Percentiles rank a stretch among this genome's conserved stretches.
Conservation (phyloP, 345 rosid genomes). For the Pugionium cornutum region DNA sequence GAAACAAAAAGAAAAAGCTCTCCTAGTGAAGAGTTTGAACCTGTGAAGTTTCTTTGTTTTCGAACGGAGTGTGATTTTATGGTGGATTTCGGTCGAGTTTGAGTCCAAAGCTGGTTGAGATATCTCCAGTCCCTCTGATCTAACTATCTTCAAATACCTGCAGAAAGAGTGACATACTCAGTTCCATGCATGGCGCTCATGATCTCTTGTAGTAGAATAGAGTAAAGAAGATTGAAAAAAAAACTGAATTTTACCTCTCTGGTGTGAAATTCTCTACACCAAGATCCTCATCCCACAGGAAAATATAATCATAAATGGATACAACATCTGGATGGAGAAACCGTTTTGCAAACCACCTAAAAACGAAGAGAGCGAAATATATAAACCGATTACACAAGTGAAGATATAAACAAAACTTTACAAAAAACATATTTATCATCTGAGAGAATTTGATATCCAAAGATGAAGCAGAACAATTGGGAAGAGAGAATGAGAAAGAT, state of each 20-base stretch:
- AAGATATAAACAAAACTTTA: not conserved
- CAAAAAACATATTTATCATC: not conserved
- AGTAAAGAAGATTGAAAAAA: not conserved
- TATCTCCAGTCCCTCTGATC: constrained; percentile 82
- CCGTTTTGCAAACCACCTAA: constrained; percentile 99
- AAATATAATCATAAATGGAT: constrained; percentile 77
- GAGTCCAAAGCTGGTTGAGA: constrained; percentile 96
- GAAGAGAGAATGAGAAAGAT: not conserved
- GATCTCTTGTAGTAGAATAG: too few species aligned
- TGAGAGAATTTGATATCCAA: too few species aligned
- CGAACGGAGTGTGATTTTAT: constrained; percentile 82
- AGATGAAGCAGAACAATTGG: too few species aligned
- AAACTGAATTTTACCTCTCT: constrained; percentile 46
- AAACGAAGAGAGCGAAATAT: not conserved
- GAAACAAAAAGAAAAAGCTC: not conserved
- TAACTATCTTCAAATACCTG: constrained; percentile 81
- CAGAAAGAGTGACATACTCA: constrained; percentile 13
- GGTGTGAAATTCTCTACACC: constrained; percentile 86
- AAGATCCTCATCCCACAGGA: constrained; percentile 98
- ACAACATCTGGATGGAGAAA: constrained; percentile 94
- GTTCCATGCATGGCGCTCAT: not conserved
- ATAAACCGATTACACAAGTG: not conserved
- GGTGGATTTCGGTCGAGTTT: constrained; percentile 90
- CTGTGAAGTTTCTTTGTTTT: constrained; percentile 70
- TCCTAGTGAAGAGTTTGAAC: constrained; percentile 30